Evolutionary conservation across 306 rosid genomes (phyloP).

Genomic region (Fragaria ananassa): DNA sequence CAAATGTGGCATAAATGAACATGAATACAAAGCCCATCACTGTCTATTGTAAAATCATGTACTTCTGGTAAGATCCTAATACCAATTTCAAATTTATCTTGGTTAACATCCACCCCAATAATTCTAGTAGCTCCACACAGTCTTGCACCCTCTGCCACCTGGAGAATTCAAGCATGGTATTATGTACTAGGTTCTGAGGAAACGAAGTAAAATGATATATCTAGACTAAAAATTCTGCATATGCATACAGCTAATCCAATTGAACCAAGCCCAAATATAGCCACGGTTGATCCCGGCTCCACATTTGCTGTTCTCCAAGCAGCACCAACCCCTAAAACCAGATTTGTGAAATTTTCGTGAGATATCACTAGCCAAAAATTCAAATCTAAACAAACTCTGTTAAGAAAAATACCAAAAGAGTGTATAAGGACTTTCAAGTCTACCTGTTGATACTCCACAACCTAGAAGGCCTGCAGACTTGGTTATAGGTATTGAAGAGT

Average conservation of each 20-base stretch:
- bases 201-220: neutral
- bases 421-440: neutral
- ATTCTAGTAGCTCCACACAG: slow-evolving; percentile 74
- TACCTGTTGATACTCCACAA: slow-evolving; percentile 88
- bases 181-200: neutral
- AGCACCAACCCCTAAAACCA: slow-evolving; percentile 76
- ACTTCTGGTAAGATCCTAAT: slow-evolving; percentile 16
- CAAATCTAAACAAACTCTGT: neutral
- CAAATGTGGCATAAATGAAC: neutral
- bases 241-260: slow-evolving; percentile 83
- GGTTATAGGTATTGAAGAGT: slow-evolving; percentile 51
- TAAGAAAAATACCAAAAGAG: neutral
- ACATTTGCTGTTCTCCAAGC: slow-evolving; percentile 85
- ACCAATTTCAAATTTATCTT: slow-evolving; percentile 67
- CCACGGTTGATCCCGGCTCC: slow-evolving; percentile 73
- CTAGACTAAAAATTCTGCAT: neutral
- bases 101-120: slow-evolving; percentile 78
- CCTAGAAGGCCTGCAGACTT: slow-evolving; percentile 71
- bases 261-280: slow-evolving; percentile 74
- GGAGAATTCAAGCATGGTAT: slow-evolving; percentile 22
- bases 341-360: neutral
- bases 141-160: slow-evolving; percentile 94
- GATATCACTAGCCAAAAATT: neutral
- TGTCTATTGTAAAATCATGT: neutral
- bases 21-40: neutral